Base-by-base conservation (phyloP, 202 grass and related monocot genomes). In the Setaria viridis region DNA sequence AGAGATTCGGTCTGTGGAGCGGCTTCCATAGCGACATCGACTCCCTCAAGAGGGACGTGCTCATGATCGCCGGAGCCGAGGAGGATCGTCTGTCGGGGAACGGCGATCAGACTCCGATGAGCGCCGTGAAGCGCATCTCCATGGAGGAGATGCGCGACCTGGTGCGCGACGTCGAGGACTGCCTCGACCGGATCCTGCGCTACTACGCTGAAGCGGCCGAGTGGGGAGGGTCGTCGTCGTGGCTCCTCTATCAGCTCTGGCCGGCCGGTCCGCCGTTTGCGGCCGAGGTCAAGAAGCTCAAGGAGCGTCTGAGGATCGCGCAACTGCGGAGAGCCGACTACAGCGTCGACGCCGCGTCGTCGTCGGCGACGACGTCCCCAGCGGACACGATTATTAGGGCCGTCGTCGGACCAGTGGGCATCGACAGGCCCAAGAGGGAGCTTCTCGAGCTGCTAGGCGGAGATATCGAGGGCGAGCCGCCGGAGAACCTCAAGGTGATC, bases 121-220 rank as follows among this genome's bases (percentile, higher is more conserved):
- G 47, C 3, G 32, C 5, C 19, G 21, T 79, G 14, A 32, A 34
- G 76, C 4, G 21, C 47, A 16, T 15, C 39, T 80, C 19, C 62
- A 80, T 68, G 62, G 48, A 15, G 6, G 17, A 68, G 6, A 67
- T 80, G 62, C 78, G 48, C 0, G 48, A 54, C 25, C 19, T 81
- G 12, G 7, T 39, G 10, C 25, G 25, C 0, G 57, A 74, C 6
- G 60, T 83, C 29, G 43, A 83, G 57, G 70, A 83, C 32, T 83
- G 69, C 81, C 58, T 83, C 0, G 81, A 64, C 32, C 42, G 70
- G 6, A 51, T 83, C 70, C 13, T 29, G 30, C 67, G 67, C 5
- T 25, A 30, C 4, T 17, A 4, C 9, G 67, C 10, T 2, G 9
- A 57, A 7, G 30, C n/a, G n/a, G n/a, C 17, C 2, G 35, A 39